phyloP scores from a whole-genome alignment of 208 protist species.

The Jaenimonas drosophilae region DNA sequence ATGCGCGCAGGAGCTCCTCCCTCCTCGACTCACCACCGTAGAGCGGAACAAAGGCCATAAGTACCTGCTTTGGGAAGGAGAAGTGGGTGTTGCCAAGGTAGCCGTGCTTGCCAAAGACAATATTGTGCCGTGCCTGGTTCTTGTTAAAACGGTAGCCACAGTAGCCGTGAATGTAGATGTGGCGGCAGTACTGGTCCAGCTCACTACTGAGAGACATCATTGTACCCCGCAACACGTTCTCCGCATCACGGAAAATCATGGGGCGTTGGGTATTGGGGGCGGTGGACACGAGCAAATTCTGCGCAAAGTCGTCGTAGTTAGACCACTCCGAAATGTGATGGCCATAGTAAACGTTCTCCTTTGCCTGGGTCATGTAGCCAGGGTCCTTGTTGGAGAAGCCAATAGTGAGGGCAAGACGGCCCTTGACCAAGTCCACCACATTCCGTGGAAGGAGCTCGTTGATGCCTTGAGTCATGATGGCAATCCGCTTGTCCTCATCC shows the following conservation, averaged over 20 bases:
- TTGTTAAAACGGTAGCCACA: slow-evolving; percentile 65
- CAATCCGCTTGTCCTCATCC: slow-evolving; percentile 61
- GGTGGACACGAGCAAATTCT: slow-evolving; percentile 76
- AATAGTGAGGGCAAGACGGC: slow-evolving; percentile 76
- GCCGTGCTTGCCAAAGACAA: slow-evolving; percentile 78
- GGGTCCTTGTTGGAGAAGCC: slow-evolving; percentile 78
- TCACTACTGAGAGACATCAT: slow-evolving; percentile 86
- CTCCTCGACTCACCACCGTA: slow-evolving; percentile 28
- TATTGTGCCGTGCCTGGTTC: slow-evolving; percentile 77
- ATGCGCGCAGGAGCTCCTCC: slow-evolving; percentile 69
- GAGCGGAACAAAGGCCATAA: slow-evolving; percentile 60
- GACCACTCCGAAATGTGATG: slow-evolving; percentile 79
- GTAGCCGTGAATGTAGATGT: slow-evolving; percentile 87
- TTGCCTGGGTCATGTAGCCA: slow-evolving; percentile 74
- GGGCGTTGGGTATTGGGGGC: slow-evolving; percentile 78
- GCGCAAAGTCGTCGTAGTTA: slow-evolving; percentile 61
- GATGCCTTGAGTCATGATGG: slow-evolving; percentile 56
- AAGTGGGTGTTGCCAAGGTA: slow-evolving; percentile 78
- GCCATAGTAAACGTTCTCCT: slow-evolving; percentile 82
- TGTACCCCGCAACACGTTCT: slow-evolving; percentile 82
- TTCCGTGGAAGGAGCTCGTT: slow-evolving; percentile 68
- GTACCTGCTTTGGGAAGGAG: slow-evolving; percentile 55
- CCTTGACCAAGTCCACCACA: slow-evolving; percentile 57
- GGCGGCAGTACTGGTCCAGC: slow-evolving; percentile 83
- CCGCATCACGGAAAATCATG: slow-evolving; percentile 76